Conservation (phyloP, 106 monocot species). For the Narthecium ossifragum region DNA sequence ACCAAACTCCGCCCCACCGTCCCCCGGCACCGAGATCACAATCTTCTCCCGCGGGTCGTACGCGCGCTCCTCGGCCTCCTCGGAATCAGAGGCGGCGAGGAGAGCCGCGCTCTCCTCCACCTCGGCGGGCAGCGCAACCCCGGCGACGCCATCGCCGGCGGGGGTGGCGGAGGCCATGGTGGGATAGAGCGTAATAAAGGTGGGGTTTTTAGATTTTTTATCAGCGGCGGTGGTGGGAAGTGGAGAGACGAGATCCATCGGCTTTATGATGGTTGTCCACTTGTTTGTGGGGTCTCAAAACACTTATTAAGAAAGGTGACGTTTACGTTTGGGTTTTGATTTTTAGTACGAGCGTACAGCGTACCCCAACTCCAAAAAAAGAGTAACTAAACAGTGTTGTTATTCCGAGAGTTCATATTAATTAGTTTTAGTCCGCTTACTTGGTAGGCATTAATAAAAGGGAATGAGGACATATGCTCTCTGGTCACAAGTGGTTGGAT, state of each 20-base stretch:
- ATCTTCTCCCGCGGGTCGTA: conserved; percentile 20
- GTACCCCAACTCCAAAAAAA: too few relatives aligned
- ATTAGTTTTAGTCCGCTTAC: too few relatives aligned
- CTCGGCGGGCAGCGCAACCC: not conserved
- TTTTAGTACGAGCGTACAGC: too few relatives aligned
- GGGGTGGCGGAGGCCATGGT: not conserved
- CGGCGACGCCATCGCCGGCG: not conserved
- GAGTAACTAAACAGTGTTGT: too few relatives aligned
- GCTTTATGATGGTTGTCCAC: not conserved
- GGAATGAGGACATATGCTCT: too few relatives aligned
- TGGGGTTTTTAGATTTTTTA: not conserved
- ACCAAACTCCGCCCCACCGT: not conserved
- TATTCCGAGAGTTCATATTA: too few relatives aligned
- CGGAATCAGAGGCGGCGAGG: not conserved
- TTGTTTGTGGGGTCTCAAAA: too few relatives aligned
- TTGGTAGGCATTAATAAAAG: too few relatives aligned
- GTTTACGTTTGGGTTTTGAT: too few relatives aligned
- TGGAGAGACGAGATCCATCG: not conserved
- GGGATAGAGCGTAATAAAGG: conserved; percentile 6
- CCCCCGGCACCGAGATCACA: conserved; percentile 26
- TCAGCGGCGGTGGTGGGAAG: not conserved
- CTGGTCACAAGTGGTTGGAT: too few relatives aligned
- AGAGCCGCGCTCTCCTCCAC: not conserved
- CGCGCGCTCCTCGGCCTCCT: conserved; percentile 3
- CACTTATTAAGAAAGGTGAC: too few relatives aligned